phyloP scores from a whole-genome alignment of 495 filamentous ascomycete genomes.

The Neurospora sp. region DNA sequence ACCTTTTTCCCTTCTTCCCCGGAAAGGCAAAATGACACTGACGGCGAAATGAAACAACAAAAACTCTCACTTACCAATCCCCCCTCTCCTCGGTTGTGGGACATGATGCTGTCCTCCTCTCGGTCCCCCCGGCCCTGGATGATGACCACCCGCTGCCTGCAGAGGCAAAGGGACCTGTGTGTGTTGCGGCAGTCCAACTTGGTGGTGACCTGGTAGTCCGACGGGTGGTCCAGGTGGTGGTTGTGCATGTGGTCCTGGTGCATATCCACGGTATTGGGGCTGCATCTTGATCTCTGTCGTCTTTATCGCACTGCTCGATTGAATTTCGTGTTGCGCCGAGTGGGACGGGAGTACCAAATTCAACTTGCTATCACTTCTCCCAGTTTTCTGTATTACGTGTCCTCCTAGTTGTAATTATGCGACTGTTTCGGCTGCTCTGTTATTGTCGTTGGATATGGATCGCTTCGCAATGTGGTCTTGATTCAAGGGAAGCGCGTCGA shows the following conservation, averaged over 20 bases:
- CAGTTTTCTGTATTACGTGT: background rate
- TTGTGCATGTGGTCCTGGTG: constrained; percentile 10
- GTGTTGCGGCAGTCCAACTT: background rate
- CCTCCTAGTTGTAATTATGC: too few species aligned
- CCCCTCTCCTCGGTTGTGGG: constrained; percentile 33
- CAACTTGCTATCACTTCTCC: background rate
- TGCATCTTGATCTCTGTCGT: constrained; percentile 30
- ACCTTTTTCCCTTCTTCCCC: background rate
- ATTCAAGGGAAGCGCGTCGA: background rate
- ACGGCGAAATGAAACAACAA: constrained; percentile 4
- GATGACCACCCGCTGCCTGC: constrained; percentile 18
- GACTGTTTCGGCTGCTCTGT: too few species aligned
- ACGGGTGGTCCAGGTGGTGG: background rate
- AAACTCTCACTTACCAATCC: constrained; percentile 34
- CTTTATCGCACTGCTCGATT: too few species aligned
- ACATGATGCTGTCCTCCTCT: constrained; percentile 14
- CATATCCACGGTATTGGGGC: constrained; percentile 36
- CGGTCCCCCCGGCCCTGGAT: background rate
- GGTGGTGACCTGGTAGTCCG: background rate
- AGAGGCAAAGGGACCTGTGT: constrained; percentile 24
- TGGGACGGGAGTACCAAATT: background rate
- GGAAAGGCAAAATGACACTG: too few species aligned
- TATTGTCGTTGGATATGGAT: background rate
- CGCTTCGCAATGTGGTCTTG: background rate
- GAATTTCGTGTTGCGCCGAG: too few species aligned